Conservation (phyloP, 768 basidiomycete species). For the Neoboletus subvelutipes region DNA sequence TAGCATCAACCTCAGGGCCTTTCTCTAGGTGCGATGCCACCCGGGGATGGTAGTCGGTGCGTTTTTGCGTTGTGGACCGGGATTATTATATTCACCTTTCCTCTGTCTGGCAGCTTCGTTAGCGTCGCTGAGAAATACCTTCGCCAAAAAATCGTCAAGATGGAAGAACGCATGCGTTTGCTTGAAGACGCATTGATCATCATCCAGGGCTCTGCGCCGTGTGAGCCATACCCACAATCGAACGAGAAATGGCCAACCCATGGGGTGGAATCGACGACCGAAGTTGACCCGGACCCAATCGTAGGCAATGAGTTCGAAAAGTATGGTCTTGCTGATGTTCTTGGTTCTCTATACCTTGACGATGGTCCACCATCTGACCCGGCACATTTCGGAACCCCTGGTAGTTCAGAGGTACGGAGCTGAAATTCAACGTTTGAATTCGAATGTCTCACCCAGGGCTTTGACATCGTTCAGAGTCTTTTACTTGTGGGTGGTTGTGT, state of each 20-base stretch:
- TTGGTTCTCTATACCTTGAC: conserved; percentile 48
- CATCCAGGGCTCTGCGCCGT: conserved; percentile 39
- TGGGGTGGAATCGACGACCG: conserved; percentile 33
- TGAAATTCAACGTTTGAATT: background rate
- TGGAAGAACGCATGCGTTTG: conserved; percentile 52
- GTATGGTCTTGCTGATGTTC: conserved; percentile 33
- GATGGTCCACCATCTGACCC: conserved; percentile 21
- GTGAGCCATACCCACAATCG: conserved; percentile 44
- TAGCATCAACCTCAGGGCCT: background rate
- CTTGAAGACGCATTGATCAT: conserved; percentile 57
- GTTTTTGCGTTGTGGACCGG: conserved; percentile 10
- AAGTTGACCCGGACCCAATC: background rate
- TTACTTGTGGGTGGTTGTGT: conserved; percentile 36
- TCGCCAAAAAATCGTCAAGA: conserved; percentile 42
- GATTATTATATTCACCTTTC: background rate
- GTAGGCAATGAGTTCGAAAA: conserved; percentile 8
- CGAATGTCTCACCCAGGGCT: conserved; percentile 2
- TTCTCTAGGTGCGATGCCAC: conserved; percentile 47
- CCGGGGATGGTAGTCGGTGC: conserved; percentile 54
- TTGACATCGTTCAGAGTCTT: conserved; percentile 35
- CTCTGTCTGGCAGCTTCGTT: conserved; percentile 41
- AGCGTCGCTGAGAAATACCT: conserved; percentile 53
- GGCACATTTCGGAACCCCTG: conserved; percentile 45
- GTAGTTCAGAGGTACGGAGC: conserved; percentile 47
- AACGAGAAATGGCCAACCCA: conserved; percentile 15